A percentile compares a stretch with the other conserved stretches of the same genome.
Evolutionary conservation across 305 asterid genomes (phyloP).

Genomic region (Andrographis paniculata): DNA sequence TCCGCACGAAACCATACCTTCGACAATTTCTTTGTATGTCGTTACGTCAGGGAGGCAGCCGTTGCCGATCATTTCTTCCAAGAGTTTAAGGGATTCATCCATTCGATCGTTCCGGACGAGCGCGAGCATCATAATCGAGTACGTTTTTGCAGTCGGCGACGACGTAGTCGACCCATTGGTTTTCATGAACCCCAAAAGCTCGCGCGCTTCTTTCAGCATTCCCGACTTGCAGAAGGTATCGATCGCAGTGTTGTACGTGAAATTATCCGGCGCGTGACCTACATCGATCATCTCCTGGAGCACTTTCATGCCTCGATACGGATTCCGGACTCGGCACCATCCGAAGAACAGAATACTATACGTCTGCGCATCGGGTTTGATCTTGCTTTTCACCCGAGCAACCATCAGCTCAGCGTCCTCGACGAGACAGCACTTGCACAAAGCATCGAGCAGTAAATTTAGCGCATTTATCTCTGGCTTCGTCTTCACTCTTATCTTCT

Average conservation of each 20-base stretch:
- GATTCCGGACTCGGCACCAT: constrained; percentile 85
- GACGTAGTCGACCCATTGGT: constrained; percentile 70
- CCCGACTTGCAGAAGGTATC: constrained; percentile 85
- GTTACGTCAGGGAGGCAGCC: constrained; percentile 91
- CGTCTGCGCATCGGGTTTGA: constrained; percentile 66
- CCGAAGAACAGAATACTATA: constrained; percentile 79
- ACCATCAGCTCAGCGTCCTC: constrained; percentile 77
- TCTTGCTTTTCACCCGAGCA: constrained; percentile 44
- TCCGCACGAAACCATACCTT: constrained; percentile 67
- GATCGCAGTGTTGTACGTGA: constrained; percentile 77
- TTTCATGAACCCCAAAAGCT: constrained; percentile 73
- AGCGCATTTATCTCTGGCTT: constrained; percentile 79
- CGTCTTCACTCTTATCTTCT: constrained; percentile 76
- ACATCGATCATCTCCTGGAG: constrained; percentile 69
- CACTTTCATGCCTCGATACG: constrained; percentile 50
- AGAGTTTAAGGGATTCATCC: constrained; percentile 51
- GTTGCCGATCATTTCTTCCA: constrained; percentile 60
- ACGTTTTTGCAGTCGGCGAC: constrained; percentile 90
- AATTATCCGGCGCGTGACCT: constrained; percentile 71
- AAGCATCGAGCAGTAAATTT: constrained; percentile 67
- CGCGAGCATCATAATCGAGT: constrained; percentile 66
- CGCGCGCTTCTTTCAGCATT: constrained; percentile 66
- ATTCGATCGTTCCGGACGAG: constrained; percentile 54
- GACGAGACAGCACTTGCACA: constrained; percentile 79
- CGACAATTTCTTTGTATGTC: constrained; percentile 74